Evolutionary conservation across 345 rosid species (phyloP).

Genomic region (Cardamine chenopodiifolia): DNA sequence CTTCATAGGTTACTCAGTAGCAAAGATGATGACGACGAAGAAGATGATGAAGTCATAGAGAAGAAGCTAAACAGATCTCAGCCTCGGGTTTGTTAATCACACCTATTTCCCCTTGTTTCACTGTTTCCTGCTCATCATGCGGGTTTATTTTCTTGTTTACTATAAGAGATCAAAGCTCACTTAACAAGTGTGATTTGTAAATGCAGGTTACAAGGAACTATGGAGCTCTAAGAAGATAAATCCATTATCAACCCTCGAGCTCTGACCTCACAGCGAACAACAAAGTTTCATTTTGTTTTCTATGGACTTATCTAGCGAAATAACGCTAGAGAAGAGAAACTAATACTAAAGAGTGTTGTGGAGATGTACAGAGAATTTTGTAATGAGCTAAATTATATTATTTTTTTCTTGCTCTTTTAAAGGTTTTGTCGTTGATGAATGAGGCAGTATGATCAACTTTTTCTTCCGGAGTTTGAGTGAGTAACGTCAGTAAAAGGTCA

Average conservation of each 20-base stretch:
- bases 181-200: neutral
- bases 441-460: neutral
- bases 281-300: neutral
- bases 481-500: neutral
- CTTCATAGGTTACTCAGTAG: slow-evolving; percentile 59
- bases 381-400: neutral
- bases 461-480: neutral
- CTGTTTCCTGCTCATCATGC: neutral
- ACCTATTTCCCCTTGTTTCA: neutral
- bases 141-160: neutral
- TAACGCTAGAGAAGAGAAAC: neutral
- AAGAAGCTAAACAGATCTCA: slow-evolving; percentile 63
- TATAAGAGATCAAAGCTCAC: neutral
- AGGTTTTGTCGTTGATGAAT: neutral
- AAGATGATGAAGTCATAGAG: slow-evolving; percentile 58
- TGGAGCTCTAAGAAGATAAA: slow-evolving; percentile 78
- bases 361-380: slow-evolving; percentile 25
- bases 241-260: neutral
- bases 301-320: neutral
- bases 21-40: slow-evolving; percentile 71
- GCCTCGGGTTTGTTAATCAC: slow-evolving; percentile 63
- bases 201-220: slow-evolving; percentile 78
- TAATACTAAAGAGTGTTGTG: neutral
- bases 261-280: slow-evolving; percentile 10
- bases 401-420: neutral